phyloP scores from a whole-genome alignment of 768 basidiomycete genomes.

The Suillus placidus region DNA sequence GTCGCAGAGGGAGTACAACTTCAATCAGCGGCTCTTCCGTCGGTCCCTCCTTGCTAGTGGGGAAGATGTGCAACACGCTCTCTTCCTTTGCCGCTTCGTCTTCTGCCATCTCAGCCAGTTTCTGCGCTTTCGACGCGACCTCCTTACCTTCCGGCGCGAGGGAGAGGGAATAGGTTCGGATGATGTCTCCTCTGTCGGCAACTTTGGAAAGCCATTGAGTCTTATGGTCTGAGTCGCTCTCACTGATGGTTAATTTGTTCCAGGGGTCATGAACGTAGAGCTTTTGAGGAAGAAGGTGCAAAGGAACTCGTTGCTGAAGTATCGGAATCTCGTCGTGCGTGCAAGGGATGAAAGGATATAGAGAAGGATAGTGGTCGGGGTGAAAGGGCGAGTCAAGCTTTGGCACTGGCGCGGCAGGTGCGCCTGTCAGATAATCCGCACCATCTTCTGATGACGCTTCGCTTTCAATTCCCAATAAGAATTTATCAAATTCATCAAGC shows the following conservation, averaged over 20 bases:
- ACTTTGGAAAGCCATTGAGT: slow-evolving; percentile 29
- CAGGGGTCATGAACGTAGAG: slow-evolving; percentile 51
- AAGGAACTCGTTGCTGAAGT: slow-evolving; percentile 39
- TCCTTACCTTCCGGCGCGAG: slow-evolving; percentile 8
- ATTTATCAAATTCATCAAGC: background rate
- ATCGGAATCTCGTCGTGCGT: slow-evolving; percentile 15
- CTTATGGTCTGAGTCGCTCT: background rate
- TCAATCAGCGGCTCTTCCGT: slow-evolving; percentile 32
- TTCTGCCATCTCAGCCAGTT: slow-evolving; percentile 12
- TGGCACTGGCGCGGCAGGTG: background rate
- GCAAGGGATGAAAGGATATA: slow-evolving; percentile 47
- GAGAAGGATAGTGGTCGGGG: slow-evolving; percentile 38
- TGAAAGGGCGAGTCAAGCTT: slow-evolving; percentile 30
- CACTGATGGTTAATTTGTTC: slow-evolving; percentile 29
- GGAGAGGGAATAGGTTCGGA: slow-evolving; percentile 33
- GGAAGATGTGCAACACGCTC: slow-evolving; percentile 25
- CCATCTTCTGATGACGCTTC: background rate
- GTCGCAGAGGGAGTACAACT: slow-evolving; percentile 31
- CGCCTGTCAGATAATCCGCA: background rate
- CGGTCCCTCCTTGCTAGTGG: slow-evolving; percentile 21
- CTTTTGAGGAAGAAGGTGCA: slow-evolving; percentile 41
- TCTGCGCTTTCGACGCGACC: background rate
- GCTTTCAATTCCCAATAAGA: background rate
- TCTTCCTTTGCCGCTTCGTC: slow-evolving; percentile 20
- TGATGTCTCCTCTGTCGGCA: slow-evolving; percentile 24